Evolutionary conservation across 306 rosid genomes (phyloP), one percentile per base, ranked within the genome.

Genomic region (Ziziphus jujuba): DNA sequence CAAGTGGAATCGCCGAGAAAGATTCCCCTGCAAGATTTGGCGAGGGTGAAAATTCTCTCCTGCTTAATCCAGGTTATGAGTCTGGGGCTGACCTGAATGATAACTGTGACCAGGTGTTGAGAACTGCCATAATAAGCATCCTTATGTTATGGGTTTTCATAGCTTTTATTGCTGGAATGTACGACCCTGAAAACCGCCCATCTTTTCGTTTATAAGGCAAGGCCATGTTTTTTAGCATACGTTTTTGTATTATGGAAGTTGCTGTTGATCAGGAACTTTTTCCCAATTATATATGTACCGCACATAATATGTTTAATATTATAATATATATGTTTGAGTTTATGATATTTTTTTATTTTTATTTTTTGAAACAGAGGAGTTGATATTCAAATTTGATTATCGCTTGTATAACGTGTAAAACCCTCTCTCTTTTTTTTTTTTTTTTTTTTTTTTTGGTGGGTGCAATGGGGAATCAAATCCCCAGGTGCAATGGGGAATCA

Each of bases 81-180:
- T 64, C 70, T 12, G 87, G 77, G 43, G 65, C 2, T 25, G 79
- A 13, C 31, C 67, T 64, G 28, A 63, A 44, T 59, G 75, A 59
- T 48, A 67, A 63, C 58, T 83, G 79, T 64, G 88, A 88, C 52
- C 87, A 78, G 70, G 40, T 80, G 59, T 52, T 85, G 78, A 89
- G 87, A 77, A 87, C 88, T 71, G 95, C 87, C 28, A 80, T 87
- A 14, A 65, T 91, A 73, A 80, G 88, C 73, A 17, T 89, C 56
- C 79, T 89, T 25, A 78, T 85, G 72, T 34, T 91, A 24, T 87
- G 91, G 89, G 80, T 87, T 77, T 76, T 85, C 50, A 23, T 89
- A 20, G 95, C 90, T 28, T 74, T 91, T 73, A 70, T 87, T 78
- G 82, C 79, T 70, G 87, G 85, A 74, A 61, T 82, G 2, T 73